These are phyloP conservation scores for Paulownia fortunei DNA, from an alignment of 257 asterid species.

Conservation along the genomic window DNA sequence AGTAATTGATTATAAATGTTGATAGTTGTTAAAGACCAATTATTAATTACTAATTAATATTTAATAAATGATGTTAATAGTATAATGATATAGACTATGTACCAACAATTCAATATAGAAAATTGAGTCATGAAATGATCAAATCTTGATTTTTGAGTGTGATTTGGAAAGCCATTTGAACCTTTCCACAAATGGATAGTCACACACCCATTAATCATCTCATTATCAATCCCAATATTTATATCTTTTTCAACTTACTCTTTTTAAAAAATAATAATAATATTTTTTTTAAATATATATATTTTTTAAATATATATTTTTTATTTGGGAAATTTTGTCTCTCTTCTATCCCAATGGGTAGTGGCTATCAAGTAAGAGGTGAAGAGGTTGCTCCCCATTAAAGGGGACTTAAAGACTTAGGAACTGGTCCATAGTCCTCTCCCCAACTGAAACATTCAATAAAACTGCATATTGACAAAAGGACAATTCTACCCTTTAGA, in stretches of 20 bases:
- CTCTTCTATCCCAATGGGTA: background rate
- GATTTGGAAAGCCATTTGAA: background rate
- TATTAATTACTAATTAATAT: no score
- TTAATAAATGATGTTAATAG: no score
- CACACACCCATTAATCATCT: background rate
- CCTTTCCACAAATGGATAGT: background rate
- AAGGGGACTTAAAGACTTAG: constrained; percentile 34
- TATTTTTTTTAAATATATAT: background rate
- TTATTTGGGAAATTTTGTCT: background rate
- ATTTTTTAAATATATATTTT: no score
- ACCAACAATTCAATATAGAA: no score
- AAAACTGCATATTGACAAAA: background rate
- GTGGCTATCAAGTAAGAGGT: constrained; percentile 36
- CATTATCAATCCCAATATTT: background rate
- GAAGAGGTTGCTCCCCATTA: constrained; percentile 36
- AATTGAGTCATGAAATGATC: no score
- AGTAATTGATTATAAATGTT: no score
- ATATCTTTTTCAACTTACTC: background rate
- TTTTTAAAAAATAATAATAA: no score
- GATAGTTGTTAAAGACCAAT: no score
- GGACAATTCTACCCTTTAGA: constrained; percentile 27
- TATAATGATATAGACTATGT: no score
- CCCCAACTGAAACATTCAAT: constrained; percentile 29
- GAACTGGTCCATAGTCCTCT: constrained; percentile 33
- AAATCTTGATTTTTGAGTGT: background rate